These are phyloP conservation scores for Blumeria hordei DNA, from an alignment of 2,329 filamentous ascomycete genomes.

Conservation along the genomic window DNA sequence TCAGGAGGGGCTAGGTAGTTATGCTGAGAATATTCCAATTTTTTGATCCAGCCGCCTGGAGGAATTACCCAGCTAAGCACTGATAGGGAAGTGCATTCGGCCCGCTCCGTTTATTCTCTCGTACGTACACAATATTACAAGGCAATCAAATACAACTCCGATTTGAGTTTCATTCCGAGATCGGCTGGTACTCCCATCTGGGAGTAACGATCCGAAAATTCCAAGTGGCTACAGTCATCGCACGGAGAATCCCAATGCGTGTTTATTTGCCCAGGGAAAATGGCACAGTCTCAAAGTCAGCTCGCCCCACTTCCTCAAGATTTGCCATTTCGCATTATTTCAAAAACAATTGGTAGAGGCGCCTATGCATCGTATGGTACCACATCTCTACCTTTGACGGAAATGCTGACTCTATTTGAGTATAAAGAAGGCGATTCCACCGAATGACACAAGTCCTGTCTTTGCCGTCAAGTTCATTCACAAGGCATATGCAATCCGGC, in stretches of 20 bases:
- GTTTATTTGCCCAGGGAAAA: slow-evolving; percentile 3
- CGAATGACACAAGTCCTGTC: slow-evolving; percentile 42
- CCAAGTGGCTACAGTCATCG: background rate
- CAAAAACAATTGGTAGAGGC: slow-evolving; percentile 86
- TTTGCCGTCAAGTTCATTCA: slow-evolving; percentile 98
- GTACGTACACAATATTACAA: too few relatives aligned
- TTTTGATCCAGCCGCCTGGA: too few relatives aligned
- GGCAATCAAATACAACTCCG: too few relatives aligned
- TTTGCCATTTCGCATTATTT: slow-evolving; percentile 82
- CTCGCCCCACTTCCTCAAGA: slow-evolving; percentile 62
- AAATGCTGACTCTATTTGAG: slow-evolving; percentile 7
- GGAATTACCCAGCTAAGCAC: too few relatives aligned
- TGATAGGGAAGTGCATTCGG: too few relatives aligned
- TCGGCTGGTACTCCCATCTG: too few relatives aligned
- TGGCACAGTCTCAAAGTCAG: slow-evolving; percentile 46
- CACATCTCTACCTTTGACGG: background rate
- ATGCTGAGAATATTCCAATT: too few relatives aligned
- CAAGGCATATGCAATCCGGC: slow-evolving; percentile 75
- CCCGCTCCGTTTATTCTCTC: too few relatives aligned
- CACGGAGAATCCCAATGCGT: slow-evolving; percentile 3
- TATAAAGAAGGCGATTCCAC: slow-evolving; percentile 69
- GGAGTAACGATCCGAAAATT: too few relatives aligned
- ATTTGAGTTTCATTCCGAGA: too few relatives aligned
- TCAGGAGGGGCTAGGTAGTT: too few relatives aligned
- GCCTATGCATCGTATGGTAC: slow-evolving; percentile 75